Percentiles rank a stretch among this genome's conserved stretches.
Evolutionary conservation across 768 basidiomycete species (phyloP).

Genomic region (Russula compacta): DNA sequence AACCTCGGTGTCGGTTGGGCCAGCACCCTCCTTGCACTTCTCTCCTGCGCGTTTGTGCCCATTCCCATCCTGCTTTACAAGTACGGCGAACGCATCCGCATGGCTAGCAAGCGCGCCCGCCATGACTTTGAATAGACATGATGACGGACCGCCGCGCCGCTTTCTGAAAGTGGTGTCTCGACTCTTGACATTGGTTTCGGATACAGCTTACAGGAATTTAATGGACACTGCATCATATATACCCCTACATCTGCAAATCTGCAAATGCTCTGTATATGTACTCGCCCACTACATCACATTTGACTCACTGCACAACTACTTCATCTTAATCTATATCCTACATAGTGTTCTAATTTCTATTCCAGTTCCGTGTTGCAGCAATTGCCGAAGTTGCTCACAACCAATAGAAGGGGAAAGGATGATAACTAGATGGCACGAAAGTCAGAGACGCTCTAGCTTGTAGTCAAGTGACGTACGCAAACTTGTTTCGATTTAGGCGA

Average conservation of each 20-base stretch:
- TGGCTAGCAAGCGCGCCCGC: constrained; percentile 15
- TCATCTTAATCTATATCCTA: not conserved
- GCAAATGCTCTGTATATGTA: not conserved
- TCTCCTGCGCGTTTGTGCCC: constrained; percentile 23
- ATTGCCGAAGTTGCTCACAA: too few relatives aligned
- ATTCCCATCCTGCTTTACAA: constrained; percentile 20
- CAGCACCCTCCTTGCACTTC: constrained; percentile 24
- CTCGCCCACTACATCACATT: not conserved
- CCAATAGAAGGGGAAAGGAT: not conserved
- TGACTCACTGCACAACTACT: not conserved
- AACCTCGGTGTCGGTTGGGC: constrained; percentile 25
- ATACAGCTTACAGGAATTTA: not conserved
- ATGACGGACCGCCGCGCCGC: rapidly evolving
- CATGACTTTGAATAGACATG: constrained; percentile 16
- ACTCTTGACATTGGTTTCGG: not conserved
- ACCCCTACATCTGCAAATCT: not conserved
- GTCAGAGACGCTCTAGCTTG: too few relatives aligned
- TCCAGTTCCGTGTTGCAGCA: not conserved
- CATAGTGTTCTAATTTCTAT: not conserved
- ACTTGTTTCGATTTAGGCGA: too few relatives aligned
- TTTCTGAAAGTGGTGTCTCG: not conserved
- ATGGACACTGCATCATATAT: not conserved
- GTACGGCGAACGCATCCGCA: constrained; percentile 16
- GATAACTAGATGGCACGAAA: too few relatives aligned
- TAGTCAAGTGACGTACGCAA: too few relatives aligned